These are phyloP conservation scores for Striga asiatica DNA, from an alignment of 257 asterid species.

Conservation along the genomic window DNA sequence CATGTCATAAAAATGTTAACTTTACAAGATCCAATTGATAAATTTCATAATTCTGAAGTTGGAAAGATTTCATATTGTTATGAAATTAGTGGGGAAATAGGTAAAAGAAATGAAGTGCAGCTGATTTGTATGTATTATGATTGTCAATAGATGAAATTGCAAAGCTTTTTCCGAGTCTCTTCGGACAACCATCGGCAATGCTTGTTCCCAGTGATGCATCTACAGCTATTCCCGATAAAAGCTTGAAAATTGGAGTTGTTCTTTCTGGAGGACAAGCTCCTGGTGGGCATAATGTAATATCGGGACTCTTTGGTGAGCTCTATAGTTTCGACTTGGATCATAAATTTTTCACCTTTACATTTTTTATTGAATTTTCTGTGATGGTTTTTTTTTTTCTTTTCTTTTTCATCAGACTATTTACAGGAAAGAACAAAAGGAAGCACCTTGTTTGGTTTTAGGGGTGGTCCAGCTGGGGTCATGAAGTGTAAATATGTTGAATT, in stretches of 20 bases:
- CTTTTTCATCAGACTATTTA: conserved; percentile 38
- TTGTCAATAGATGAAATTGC: conserved; percentile 48
- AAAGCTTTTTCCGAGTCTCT: conserved; percentile 50
- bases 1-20: background rate
- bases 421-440: conserved; percentile 67
- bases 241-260: conserved; percentile 66
- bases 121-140: background rate
- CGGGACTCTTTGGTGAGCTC: conserved; percentile 53
- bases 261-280: conserved; percentile 82
- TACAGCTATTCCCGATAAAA: conserved; percentile 10
- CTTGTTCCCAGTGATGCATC: conserved; percentile 37
- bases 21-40: background rate
- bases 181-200: conserved; percentile 55
- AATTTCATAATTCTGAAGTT: too few relatives aligned
- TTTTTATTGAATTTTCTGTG: background rate
- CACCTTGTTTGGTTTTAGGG: conserved; percentile 66
- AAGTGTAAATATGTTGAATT: conserved; percentile 50
- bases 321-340: background rate
- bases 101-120: background rate
- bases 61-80: background rate
- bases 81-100: background rate
- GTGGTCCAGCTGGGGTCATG: conserved; percentile 81
- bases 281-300: conserved; percentile 79
- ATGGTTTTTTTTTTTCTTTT: background rate
- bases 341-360: background rate